phyloP scores from a whole-genome alignment of 2,329 filamentous ascomycete genomes.

The Aspergillus eucalypticola region DNA sequence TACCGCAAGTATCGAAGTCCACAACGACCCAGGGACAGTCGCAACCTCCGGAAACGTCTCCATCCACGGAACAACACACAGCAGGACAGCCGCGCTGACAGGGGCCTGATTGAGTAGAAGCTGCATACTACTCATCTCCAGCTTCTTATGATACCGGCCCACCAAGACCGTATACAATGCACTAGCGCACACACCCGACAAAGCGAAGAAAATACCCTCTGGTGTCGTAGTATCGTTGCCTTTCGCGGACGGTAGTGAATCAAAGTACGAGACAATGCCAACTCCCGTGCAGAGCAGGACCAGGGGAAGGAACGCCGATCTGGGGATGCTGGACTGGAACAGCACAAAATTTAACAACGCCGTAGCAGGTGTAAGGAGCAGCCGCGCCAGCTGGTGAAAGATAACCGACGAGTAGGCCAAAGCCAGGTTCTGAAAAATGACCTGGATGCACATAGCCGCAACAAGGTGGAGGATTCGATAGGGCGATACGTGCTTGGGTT shows the following conservation, averaged over 20 bases:
- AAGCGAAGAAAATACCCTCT: slow-evolving; percentile 20
- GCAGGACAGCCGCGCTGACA: slow-evolving; percentile 19
- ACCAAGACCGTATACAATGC: slow-evolving; percentile 25
- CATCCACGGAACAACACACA: slow-evolving; percentile 20
- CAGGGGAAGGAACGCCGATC: slow-evolving; percentile 17
- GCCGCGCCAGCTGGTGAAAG: slow-evolving; percentile 24
- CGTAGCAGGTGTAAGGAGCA: slow-evolving; percentile 22
- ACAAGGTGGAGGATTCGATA: slow-evolving; percentile 21
- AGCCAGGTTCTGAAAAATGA: slow-evolving; percentile 24
- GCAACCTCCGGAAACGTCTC: slow-evolving; percentile 16
- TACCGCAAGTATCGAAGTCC: slow-evolving; percentile 21
- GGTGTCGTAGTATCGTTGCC: slow-evolving; percentile 17
- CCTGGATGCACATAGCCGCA: slow-evolving; percentile 25
- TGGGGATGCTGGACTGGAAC: slow-evolving; percentile 20
- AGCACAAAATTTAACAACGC: slow-evolving; percentile 23
- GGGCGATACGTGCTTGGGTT: slow-evolving; percentile 18
- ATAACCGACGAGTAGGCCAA: slow-evolving; percentile 25
- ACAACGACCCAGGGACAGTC: slow-evolving; percentile 19
- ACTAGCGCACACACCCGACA: slow-evolving; percentile 23
- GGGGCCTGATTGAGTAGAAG: slow-evolving; percentile 25
- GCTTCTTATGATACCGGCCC: slow-evolving; percentile 20
- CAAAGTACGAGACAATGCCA: slow-evolving; percentile 24
- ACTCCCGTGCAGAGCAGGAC: slow-evolving; percentile 22
- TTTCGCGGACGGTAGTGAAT: slow-evolving; percentile 15
- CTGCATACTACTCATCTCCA: slow-evolving; percentile 26